phyloP scores from a whole-genome alignment of 164 flowering plant species.

The Protea cynaroides region DNA sequence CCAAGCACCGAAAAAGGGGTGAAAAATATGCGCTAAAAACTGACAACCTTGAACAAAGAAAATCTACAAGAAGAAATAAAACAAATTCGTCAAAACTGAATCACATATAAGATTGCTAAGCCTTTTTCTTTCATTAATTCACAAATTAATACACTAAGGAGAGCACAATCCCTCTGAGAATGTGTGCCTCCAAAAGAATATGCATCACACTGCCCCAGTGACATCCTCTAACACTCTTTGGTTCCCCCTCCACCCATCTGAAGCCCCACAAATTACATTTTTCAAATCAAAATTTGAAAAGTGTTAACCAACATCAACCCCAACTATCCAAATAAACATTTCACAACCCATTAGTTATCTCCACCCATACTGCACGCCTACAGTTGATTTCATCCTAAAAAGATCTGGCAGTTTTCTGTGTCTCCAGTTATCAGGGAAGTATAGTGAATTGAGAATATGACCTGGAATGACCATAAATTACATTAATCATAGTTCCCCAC shows the following conservation, averaged over 20 bases:
- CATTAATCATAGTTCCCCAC: slow-evolving; percentile 8
- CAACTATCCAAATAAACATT: slow-evolving; percentile 10
- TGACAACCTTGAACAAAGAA: no score
- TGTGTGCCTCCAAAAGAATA: slow-evolving; percentile 53
- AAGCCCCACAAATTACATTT: slow-evolving; percentile 18
- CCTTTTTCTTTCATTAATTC: slow-evolving; percentile 14
- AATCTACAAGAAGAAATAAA: no score
- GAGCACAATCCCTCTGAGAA: slow-evolving; percentile 10
- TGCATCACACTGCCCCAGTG: slow-evolving; percentile 19
- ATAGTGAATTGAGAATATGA: slow-evolving; percentile 15
- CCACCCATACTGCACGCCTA: slow-evolving; percentile 23
- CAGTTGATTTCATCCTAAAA: slow-evolving; percentile 1
- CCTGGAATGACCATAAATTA: slow-evolving; percentile 14
- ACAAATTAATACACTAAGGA: slow-evolving; percentile 44
- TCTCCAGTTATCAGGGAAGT: slow-evolving; percentile 8
- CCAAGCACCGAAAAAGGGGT: no score
- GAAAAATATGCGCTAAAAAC: no score
- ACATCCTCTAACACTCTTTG: background rate
- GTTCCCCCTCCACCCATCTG: slow-evolving; percentile 3
- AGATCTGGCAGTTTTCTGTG: background rate
- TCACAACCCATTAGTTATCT: slow-evolving; percentile 18
- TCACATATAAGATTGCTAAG: background rate
- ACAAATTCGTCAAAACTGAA: background rate
- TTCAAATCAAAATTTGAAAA: slow-evolving; percentile 24
- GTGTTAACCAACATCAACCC: slow-evolving; percentile 14